Percentiles rank a stretch among this genome's conserved stretches.
Evolutionary conservation across 352 stramenopile genomes (phyloP).

Genomic region (Phytophthora pinifolia): DNA sequence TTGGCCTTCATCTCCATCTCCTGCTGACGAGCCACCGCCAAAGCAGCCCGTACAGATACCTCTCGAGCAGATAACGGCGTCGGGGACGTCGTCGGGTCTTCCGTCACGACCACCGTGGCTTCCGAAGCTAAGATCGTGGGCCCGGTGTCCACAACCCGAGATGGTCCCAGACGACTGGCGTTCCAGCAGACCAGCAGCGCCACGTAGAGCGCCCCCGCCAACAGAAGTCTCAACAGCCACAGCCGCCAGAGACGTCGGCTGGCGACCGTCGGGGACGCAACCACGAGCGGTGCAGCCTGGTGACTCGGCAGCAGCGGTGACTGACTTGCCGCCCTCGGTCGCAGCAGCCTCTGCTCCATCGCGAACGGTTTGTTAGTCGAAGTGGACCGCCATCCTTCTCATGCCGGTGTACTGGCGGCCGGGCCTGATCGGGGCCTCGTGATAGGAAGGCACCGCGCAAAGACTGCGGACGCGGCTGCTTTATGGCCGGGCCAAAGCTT

Average conservation of each 20-base stretch:
- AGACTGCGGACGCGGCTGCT: not conserved
- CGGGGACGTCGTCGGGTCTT: too few species aligned
- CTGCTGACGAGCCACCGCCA: constrained; percentile 15
- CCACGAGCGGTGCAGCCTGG: not conserved
- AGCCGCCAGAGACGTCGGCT: constrained; percentile 7
- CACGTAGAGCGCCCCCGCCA: constrained; percentile 12
- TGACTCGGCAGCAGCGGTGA: constrained; percentile 5
- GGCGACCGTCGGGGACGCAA: not conserved
- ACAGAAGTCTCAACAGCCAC: constrained; percentile 14
- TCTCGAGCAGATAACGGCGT: constrained; percentile 13
- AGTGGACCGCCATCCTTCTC: too few species aligned
- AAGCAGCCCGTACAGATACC: constrained; percentile 19
- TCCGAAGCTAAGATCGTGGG: too few species aligned
- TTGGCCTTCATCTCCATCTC: constrained; percentile 17
- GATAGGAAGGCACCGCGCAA: constrained; percentile 23
- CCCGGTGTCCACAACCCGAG: not conserved
- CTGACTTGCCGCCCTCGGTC: constrained; percentile 12
- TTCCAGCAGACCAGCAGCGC: constrained; percentile 22
- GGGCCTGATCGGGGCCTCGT: constrained; percentile 14
- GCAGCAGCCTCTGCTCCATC: constrained; percentile 19
- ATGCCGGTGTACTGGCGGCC: too few species aligned
- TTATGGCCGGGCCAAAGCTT: too few species aligned
- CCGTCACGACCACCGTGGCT: too few species aligned
- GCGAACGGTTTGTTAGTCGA: constrained; percentile 12
- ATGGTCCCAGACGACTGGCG: constrained; percentile 2